These are phyloP conservation scores for Pleurotus djamor DNA, from an alignment of 768 basidiomycete species.

Conservation along the genomic window DNA sequence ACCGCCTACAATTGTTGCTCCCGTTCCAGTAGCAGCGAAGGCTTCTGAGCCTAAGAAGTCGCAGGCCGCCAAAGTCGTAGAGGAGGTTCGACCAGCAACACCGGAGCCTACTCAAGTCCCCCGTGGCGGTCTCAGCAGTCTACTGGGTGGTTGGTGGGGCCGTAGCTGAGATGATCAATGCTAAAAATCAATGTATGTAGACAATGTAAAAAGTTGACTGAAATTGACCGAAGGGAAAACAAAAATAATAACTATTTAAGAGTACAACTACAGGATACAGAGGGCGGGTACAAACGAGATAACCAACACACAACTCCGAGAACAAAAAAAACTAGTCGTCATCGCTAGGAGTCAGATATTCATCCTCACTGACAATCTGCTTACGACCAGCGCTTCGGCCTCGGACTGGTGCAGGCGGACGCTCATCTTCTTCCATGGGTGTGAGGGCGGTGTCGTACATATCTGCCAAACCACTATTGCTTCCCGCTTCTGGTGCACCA, in stretches of 20 bases:
- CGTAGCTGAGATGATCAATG: constrained; percentile 23
- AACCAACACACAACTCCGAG: background rate
- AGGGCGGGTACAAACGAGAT: no score
- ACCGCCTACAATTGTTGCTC: constrained; percentile 16
- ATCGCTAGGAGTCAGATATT: constrained; percentile 74
- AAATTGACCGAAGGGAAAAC: background rate
- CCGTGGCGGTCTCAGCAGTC: constrained; percentile 56
- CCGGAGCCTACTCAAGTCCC: constrained; percentile 43
- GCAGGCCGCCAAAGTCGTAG: constrained; percentile 49
- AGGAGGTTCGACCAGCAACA: constrained; percentile 48
- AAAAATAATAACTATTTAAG: background rate
- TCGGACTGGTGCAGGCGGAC: constrained; percentile 48
- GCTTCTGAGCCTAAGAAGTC: constrained; percentile 29
- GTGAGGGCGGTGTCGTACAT: constrained; percentile 68
- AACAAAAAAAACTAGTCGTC: constrained; percentile 45
- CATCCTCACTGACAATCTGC: constrained; percentile 73
- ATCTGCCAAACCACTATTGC: constrained; percentile 2
- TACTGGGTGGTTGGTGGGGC: constrained; percentile 88
- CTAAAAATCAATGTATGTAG: background rate
- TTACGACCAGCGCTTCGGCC: constrained; percentile 63
- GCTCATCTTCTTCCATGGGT: constrained; percentile 81
- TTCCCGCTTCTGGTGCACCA: constrained; percentile 52
- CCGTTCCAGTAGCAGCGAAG: constrained; percentile 16
- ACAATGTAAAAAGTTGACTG: background rate
- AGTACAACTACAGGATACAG: constrained; percentile 4